phyloP scores from a whole-genome alignment of 306 rosid genomes.

The Ziziphus jujuba region DNA sequence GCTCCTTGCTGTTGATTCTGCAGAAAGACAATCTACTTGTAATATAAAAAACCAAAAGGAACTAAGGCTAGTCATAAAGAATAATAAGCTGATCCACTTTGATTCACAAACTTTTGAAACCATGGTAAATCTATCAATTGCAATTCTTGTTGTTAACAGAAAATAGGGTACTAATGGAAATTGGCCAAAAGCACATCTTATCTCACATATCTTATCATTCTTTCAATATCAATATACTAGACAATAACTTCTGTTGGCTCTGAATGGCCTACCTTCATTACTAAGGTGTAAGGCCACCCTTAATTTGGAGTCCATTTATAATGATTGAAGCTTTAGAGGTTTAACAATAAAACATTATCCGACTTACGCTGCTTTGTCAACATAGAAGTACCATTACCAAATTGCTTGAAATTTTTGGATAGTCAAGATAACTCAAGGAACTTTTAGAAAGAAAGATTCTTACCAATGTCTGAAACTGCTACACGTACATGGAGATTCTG shows the following conservation, averaged over 20 bases:
- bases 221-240: no score
- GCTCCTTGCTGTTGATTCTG: conserved; percentile 52
- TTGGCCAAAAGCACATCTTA: no score
- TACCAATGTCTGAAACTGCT: conserved; percentile 70
- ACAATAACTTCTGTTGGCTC: no score
- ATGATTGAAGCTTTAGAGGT: not conserved
- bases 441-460: conserved; percentile 8
- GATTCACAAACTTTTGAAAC: no score
- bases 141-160: no score
- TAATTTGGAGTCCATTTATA: no score
- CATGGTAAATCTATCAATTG: no score
- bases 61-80: not conserved
- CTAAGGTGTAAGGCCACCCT: no score
- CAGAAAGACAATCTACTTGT: conserved; percentile 15
- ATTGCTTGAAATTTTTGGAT: not conserved
- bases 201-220: no score
- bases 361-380: not conserved
- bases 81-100: not conserved
- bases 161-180: no score
- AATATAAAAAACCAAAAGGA: conserved; percentile 12
- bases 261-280: no score
- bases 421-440: not conserved
- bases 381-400: not conserved
- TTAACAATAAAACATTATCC: not conserved
- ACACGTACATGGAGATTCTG: conserved; percentile 58